Conservation (phyloP, 2,329 filamentous ascomycete species). For the Plectosphaerella cucumerina region DNA sequence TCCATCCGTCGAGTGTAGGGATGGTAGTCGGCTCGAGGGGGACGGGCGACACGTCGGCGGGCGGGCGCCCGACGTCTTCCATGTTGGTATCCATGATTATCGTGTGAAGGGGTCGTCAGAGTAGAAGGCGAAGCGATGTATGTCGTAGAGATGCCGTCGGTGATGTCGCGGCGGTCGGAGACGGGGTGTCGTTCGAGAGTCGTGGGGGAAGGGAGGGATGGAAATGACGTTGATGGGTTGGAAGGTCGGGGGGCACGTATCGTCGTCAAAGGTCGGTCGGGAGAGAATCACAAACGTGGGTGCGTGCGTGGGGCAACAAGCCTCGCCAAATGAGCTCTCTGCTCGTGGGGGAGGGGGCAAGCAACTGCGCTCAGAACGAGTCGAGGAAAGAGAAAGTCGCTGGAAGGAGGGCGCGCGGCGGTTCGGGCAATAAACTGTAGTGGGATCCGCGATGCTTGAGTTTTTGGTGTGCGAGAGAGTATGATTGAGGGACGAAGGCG, state of each 20-base stretch:
- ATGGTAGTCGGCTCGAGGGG: constrained; percentile 77
- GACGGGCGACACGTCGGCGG: constrained; percentile 70
- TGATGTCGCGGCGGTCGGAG: neutral
- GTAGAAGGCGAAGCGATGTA: neutral
- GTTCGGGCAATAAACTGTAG: neutral
- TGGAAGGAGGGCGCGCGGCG: neutral
- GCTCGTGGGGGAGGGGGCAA: neutral
- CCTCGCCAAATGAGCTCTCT: neutral
- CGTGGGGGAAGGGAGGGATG: neutral
- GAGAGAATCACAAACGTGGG: neutral
- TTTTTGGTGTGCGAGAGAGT: neutral
- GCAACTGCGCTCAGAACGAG: no score
- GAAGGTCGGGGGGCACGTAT: neutral
- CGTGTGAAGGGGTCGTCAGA: neutral
- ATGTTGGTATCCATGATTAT: constrained; percentile 89
- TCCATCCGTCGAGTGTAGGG: constrained; percentile 94
- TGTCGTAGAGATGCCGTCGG: neutral
- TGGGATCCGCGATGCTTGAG: neutral
- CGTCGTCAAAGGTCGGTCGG: neutral
- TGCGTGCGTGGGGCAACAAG: neutral
- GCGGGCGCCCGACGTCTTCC: constrained; percentile 91
- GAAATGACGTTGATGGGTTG: neutral
- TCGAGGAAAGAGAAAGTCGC: neutral
- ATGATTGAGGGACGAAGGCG: neutral
- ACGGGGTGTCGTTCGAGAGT: neutral